Base-by-base conservation (phyloP, 2,329 filamentous ascomycete species). In the Arthrobotrys iridis region DNA sequence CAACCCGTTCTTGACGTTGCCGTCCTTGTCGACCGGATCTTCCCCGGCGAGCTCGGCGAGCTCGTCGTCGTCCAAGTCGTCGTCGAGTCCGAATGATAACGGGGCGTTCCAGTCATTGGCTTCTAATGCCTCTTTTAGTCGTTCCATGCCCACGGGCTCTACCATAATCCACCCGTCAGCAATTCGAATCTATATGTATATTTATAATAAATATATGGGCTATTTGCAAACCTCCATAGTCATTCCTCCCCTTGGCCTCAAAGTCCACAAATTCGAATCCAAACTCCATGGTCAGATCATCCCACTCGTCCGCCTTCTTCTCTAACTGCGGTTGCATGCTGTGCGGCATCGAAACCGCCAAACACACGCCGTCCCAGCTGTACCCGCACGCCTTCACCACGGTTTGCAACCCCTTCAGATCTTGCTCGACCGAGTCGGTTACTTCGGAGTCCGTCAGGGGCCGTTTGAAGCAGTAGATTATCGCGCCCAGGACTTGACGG, bases 241-340 rank as follows among this genome's bases (percentile, higher is more conserved):
- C 78, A 66, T 79, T 78, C 74, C 77, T 65, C 7, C 80, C 80
- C 30, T 81, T 81, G 11, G 80, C 82, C 48, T 83, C 82, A 52
- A 85, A 83, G 78, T 88, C 86, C 40, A 91, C 86, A 82, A 88
- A 90, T 83, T 91, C 89, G 77, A 90, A 81, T 1, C 87, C 87
- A 35, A 81, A 84, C 67, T 86, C 86, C 2, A 84, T 45, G 22
- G 59, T 62, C 35, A 73, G n/a, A 26, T 73, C 78, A 45, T 77
- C 84, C 78, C 87, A 88, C 43, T 83, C 83, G 62, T 81, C 82
- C 37, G 78, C 83, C 28, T 82, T 81, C 82, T 81, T 82, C 35
- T 72, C 79, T 35, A 81, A 78, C 28, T 83, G 82, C 78, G 80
- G 83, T 55, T 73, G 78, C 43, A 82, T 81, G 28, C 20, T 83